phyloP scores from a whole-genome alignment of 306 rosid genomes.

The Cyamopsis tetragonoloba region DNA sequence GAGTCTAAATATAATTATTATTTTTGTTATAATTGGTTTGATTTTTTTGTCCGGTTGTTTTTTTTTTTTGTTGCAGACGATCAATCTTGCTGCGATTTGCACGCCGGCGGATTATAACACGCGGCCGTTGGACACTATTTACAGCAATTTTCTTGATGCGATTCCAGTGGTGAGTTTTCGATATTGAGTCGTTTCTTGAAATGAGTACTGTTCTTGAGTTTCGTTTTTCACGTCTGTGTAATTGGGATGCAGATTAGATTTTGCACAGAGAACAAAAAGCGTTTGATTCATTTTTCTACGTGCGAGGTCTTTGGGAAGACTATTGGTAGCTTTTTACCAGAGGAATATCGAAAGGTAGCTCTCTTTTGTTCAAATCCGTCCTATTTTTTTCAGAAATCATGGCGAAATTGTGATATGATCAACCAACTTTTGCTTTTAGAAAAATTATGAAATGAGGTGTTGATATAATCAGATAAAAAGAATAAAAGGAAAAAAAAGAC shows the following conservation, averaged over 20 bases:
- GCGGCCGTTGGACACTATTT: constrained; percentile 79
- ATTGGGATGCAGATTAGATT: constrained; percentile 56
- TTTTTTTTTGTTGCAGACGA: constrained; percentile 41
- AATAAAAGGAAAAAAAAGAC: no score
- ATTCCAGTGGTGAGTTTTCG: constrained; percentile 67
- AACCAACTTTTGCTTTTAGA: no score
- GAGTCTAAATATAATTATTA: no score
- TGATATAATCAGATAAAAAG: no score
- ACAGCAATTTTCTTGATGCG: constrained; percentile 80
- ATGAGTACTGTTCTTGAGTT: not conserved
- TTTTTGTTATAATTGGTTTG: no score
- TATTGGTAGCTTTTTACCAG: constrained; percentile 75
- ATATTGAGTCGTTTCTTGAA: not conserved
- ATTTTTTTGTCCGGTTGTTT: not conserved
- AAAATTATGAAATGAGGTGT: no score
- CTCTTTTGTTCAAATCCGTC: no score
- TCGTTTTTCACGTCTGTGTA: not conserved
- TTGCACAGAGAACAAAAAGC: constrained; percentile 64
- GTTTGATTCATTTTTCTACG: constrained; percentile 85
- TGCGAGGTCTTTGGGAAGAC: constrained; percentile 90
- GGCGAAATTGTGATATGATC: no score
- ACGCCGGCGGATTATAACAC: constrained; percentile 86
- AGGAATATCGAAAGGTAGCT: constrained; percentile 71
- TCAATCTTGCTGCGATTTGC: constrained; percentile 86
- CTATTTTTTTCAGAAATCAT: no score